Conservation (phyloP, 2,329 filamentous ascomycete species). For the Colletotrichum sp. region DNA sequence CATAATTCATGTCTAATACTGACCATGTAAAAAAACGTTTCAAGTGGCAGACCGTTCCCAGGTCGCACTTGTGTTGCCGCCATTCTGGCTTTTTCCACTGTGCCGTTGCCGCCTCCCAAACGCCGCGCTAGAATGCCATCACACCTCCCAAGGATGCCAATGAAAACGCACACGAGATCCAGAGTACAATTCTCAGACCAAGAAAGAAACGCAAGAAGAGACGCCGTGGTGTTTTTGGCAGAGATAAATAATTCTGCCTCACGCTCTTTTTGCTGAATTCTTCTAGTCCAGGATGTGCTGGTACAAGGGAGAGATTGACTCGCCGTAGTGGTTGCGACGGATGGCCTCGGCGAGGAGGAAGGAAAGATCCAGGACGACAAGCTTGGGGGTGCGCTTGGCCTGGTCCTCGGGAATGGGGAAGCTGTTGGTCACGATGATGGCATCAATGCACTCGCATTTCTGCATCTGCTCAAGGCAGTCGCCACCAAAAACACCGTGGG, state of each 20-base stretch:
- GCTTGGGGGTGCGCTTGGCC: slow-evolving; percentile 74
- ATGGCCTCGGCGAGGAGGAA: slow-evolving; percentile 91
- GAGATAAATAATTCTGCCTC: slow-evolving; percentile 30
- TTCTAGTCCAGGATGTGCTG: slow-evolving; percentile 64
- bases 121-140: slow-evolving; percentile 38
- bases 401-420: slow-evolving; percentile 87
- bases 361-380: slow-evolving; percentile 88
- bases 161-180: background rate
- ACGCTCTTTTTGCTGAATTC: background rate
- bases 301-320: slow-evolving; percentile 75
- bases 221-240: background rate
- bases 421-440: slow-evolving; percentile 95
- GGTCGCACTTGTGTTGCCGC: slow-evolving; percentile 22
- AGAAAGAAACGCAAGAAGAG: slow-evolving; percentile 3
- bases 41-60: slow-evolving; percentile 1
- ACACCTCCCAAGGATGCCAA: slow-evolving; percentile 8
- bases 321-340: slow-evolving; percentile 93
- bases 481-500: slow-evolving; percentile 91
- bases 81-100: slow-evolving; percentile 18
- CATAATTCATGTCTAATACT: slow-evolving; percentile 24
- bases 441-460: slow-evolving; percentile 89
- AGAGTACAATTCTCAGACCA: background rate
- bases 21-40: background rate
- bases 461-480: slow-evolving; percentile 91
- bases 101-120: slow-evolving; percentile 7